phyloP scores from a whole-genome alignment of 768 basidiomycete genomes.

The Suillus hirtellus region DNA sequence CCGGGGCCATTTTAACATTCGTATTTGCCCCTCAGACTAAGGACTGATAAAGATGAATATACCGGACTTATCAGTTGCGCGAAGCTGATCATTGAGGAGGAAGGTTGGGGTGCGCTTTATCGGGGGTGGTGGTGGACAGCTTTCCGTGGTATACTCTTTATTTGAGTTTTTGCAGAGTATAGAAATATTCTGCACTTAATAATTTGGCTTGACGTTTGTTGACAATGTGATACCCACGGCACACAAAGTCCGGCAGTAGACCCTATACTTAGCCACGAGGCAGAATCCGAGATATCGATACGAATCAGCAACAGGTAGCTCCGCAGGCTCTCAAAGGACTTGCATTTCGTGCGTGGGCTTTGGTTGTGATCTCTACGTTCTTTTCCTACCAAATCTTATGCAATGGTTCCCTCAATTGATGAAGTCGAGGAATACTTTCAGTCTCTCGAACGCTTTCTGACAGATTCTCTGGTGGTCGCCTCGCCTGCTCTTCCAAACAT shows the following conservation, averaged over 20 bases:
- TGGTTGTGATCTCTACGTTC: not conserved
- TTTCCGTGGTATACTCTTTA: slow-evolving; percentile 8
- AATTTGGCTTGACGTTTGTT: slow-evolving; percentile 4
- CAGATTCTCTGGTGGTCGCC: slow-evolving; percentile 53
- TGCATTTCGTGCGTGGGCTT: slow-evolving; percentile 6
- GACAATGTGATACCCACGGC: not conserved
- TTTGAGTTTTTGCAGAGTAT: not conserved
- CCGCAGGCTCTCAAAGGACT: slow-evolving; percentile 7
- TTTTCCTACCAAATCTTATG: not conserved
- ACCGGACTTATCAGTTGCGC: slow-evolving; percentile 26
- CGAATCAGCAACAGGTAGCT: slow-evolving; percentile 1
- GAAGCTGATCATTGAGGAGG: slow-evolving; percentile 35
- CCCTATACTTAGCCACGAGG: slow-evolving; percentile 7
- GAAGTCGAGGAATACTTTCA: slow-evolving; percentile 72
- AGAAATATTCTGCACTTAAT: not conserved
- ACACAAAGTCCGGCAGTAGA: not conserved
- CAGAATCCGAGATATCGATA: slow-evolving; percentile 14
- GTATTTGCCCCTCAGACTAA: not conserved
- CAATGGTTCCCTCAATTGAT: slow-evolving; percentile 49
- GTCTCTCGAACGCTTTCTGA: slow-evolving; percentile 62
- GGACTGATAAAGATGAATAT: not conserved
- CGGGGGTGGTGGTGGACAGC: slow-evolving; percentile 36
- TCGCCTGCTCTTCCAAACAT: slow-evolving; percentile 63
- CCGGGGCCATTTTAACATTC: not conserved
- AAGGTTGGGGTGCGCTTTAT: slow-evolving; percentile 36